Percentiles rank a stretch among this genome's conserved stretches.
These are phyloP conservation scores for Gillenia trifoliata DNA, from an alignment of 306 rosid species.

Conservation along the genomic window DNA sequence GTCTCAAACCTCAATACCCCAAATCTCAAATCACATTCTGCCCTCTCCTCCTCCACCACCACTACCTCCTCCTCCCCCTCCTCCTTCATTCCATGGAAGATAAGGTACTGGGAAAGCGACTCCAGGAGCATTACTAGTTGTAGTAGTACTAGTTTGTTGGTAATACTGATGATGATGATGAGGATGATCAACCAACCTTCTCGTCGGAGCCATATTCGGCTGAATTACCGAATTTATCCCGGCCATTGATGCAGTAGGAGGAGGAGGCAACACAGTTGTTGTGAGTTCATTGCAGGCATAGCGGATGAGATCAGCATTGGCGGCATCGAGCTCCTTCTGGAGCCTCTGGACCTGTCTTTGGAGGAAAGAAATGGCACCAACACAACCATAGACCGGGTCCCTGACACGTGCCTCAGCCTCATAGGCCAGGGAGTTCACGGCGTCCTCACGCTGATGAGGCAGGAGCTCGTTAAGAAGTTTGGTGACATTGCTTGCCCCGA, in stretches of 20 bases:
- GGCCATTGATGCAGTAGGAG: slow-evolving; percentile 15
- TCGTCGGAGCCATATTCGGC: slow-evolving; percentile 23
- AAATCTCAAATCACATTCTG: background rate
- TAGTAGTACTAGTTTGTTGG: slow-evolving; percentile 13
- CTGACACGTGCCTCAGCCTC: slow-evolving; percentile 95
- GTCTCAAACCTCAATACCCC: background rate
- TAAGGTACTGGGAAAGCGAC: slow-evolving; percentile 42
- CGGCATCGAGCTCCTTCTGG: slow-evolving; percentile 87
- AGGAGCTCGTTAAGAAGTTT: slow-evolving; percentile 93
- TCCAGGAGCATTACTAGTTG: slow-evolving; percentile 6
- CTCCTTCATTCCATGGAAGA: slow-evolving; percentile 72
- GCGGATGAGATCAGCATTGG: slow-evolving; percentile 77
- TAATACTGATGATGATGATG: slow-evolving; percentile 43
- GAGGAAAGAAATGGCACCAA: slow-evolving; percentile 92
- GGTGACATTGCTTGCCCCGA: slow-evolving; percentile 95
- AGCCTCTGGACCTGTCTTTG: slow-evolving; percentile 92
- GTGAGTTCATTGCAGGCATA: slow-evolving; percentile 62
- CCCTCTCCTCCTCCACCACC: background rate
- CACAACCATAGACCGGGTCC: slow-evolving; percentile 96
- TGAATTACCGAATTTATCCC: background rate
- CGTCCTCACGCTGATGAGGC: slow-evolving; percentile 92
- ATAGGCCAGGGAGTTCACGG: slow-evolving; percentile 90
- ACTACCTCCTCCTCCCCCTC: background rate
- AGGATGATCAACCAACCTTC: slow-evolving; percentile 30
- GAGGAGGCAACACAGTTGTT: slow-evolving; percentile 25